Conservation (phyloP, 2,329 filamentous ascomycete genomes). For the Nemania bipapillata region DNA sequence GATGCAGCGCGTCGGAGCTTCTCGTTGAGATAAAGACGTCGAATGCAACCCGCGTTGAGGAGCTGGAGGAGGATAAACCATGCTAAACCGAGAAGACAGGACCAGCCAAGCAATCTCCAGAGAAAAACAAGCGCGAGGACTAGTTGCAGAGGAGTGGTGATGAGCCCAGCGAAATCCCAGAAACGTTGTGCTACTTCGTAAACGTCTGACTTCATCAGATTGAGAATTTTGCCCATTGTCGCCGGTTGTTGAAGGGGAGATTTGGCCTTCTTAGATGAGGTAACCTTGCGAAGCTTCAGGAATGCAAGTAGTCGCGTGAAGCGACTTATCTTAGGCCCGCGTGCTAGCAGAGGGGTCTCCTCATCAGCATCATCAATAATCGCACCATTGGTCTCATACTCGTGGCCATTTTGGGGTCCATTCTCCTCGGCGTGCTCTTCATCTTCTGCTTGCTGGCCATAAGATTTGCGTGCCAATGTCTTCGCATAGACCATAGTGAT, state of each 20-base stretch:
- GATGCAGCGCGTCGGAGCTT: constrained; percentile 76
- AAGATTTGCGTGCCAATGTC: constrained; percentile 72
- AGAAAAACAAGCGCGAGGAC: constrained; percentile 77
- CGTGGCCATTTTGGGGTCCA: constrained; percentile 14
- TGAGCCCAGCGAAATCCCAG: constrained; percentile 83
- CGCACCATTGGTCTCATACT: neutral
- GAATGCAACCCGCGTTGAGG: constrained; percentile 75
- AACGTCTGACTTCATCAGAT: constrained; percentile 82
- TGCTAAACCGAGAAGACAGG: constrained; percentile 77
- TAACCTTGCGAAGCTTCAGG: constrained; percentile 43
- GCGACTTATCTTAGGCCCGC: constrained; percentile 42
- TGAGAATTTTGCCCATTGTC: constrained; percentile 90
- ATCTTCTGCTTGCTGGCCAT: constrained; percentile 54
- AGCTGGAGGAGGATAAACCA: constrained; percentile 75
- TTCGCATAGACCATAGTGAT: constrained; percentile 88
- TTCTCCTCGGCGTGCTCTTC: constrained; percentile 40
- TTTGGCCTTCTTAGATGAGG: constrained; percentile 40
- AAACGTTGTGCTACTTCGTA: constrained; percentile 86
- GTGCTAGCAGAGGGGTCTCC: constrained; percentile 42
- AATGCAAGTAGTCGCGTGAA: constrained; percentile 47
- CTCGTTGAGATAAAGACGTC: constrained; percentile 74
- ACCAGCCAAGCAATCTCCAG: constrained; percentile 81
- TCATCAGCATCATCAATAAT: constrained; percentile 31
- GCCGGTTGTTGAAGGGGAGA: constrained; percentile 66
- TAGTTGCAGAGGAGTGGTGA: constrained; percentile 81